Conservation (phyloP, 495 filamentous ascomycete genomes). For the Talaromyces trachyspermus region DNA sequence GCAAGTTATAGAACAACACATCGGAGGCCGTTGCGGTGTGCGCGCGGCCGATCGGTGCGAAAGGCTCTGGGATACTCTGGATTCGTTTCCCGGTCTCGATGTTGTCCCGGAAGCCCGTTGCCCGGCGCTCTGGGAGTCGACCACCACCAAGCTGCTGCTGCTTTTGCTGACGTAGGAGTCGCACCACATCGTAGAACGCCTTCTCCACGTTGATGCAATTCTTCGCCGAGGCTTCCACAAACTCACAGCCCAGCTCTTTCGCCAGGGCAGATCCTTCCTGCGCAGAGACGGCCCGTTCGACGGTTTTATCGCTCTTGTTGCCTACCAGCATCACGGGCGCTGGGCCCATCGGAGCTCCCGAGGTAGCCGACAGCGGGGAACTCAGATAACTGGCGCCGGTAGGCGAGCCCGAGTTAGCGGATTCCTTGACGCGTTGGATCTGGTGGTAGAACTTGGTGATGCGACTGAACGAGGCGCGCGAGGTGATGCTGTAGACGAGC, state of each 20-base stretch:
- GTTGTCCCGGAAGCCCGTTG: slow-evolving; percentile 28
- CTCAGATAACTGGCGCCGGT: slow-evolving; percentile 48
- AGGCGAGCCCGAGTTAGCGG: slow-evolving; percentile 65
- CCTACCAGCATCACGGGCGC: slow-evolving; percentile 97
- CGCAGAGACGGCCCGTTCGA: slow-evolving; percentile 91
- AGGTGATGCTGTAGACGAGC: slow-evolving; percentile 96
- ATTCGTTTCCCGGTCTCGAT: slow-evolving; percentile 33
- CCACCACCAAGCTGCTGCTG: slow-evolving; percentile 41
- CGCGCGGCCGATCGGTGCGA: slow-evolving; percentile 32
- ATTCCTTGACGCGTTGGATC: slow-evolving; percentile 95
- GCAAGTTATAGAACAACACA: slow-evolving; percentile 36
- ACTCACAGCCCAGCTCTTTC: slow-evolving; percentile 89
- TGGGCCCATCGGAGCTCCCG: slow-evolving; percentile 50
- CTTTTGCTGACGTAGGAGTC: slow-evolving; percentile 76
- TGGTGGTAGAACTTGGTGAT: slow-evolving; percentile 95
- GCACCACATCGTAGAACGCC: slow-evolving; percentile 96
- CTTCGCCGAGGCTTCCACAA: slow-evolving; percentile 97
- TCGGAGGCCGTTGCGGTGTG: slow-evolving; percentile 30
- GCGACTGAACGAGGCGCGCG: slow-evolving; percentile 84
- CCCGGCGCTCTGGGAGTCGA: slow-evolving; percentile 34
- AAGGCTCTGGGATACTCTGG: slow-evolving; percentile 37
- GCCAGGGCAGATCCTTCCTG: slow-evolving; percentile 92
- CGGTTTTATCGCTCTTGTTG: slow-evolving; percentile 94
- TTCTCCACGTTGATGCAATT: slow-evolving; percentile 99
- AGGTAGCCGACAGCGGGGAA: slow-evolving; percentile 61